Evolutionary conservation across 345 rosid species (phyloP), one percentile per base, ranked within the genome.

Genomic region (Clausena lansium): DNA sequence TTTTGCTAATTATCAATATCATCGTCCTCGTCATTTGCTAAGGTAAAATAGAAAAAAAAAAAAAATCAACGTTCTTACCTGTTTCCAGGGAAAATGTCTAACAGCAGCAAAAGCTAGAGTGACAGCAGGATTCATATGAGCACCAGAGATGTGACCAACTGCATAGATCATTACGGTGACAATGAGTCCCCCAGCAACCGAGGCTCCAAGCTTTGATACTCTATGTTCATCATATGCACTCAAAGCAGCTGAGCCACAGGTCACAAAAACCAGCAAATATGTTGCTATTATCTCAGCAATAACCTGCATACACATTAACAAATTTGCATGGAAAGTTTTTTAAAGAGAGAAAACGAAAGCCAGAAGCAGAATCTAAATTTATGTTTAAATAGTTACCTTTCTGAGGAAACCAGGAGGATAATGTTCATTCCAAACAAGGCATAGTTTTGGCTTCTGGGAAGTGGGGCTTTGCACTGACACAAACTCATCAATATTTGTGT

Each of bases 41-140:
- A 50, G 47, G 3, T 3, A 2, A 11, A 45, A 41, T 0, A 11
- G 13, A 41, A 41, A 10, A 10, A 41, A 9, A 39, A 39, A 25
- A 67, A 20, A 4, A 20, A 32, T 0, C 32, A 32, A 41, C 6
- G 63, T 17, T 38, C 24, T 11, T 81, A 87, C 93, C 89, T 90
- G 90, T 66, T 85, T 85, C 91, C 89, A 85, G 3, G 93, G 92
- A 70, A 90, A 91, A 38, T 79, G 81, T 35, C 84, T 52, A 50
- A 79, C 80, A 45, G 89, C 80, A 14, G 96, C 91, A 64, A 91
- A 91, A 19, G 91, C 89, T 9, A 84, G 60, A 24, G 90, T 91
- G 75, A 91, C 92, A 0, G 96, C 92, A 2, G 96, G 96, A 78
- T 91, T 91, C 89, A 91, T 90, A 79, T 90, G 96, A 14, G 90